Conservation (phyloP, 2,329 filamentous ascomycete species). For the Nemania diffusa region DNA sequence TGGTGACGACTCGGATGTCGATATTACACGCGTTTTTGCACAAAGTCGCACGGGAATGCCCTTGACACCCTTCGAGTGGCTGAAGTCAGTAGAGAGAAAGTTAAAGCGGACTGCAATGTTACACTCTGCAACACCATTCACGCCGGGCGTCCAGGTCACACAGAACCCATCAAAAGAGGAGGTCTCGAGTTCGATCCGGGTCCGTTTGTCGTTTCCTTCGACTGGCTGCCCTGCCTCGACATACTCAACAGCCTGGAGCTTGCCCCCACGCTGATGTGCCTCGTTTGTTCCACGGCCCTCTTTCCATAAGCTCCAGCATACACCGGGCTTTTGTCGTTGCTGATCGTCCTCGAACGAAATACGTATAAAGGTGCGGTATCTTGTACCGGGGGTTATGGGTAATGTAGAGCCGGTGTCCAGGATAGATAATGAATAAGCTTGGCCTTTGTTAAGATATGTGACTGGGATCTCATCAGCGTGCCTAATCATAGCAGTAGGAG, state of each 20-base stretch:
- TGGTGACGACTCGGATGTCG: constrained; percentile 58
- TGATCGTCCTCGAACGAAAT: constrained; percentile 97
- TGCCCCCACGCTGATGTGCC: constrained; percentile 91
- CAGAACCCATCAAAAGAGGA: constrained; percentile 95
- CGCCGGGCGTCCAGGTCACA: constrained; percentile 84
- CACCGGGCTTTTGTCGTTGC: constrained; percentile 82
- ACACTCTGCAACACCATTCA: constrained; percentile 77
- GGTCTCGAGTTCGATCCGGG: constrained; percentile 75
- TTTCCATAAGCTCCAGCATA: constrained; percentile 93
- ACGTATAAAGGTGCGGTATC: constrained; percentile 91
- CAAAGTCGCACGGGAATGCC: constrained; percentile 94
- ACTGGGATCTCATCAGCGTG: constrained; percentile 90
- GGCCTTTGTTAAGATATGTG: constrained; percentile 98
- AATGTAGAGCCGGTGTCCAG: constrained; percentile 77
- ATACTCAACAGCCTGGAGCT: constrained; percentile 93
- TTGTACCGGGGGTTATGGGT: constrained; percentile 68
- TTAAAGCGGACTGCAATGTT: constrained; percentile 95
- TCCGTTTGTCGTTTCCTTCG: constrained; percentile 72
- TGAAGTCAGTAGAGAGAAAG: constrained; percentile 98
- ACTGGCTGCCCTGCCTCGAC: constrained; percentile 73
- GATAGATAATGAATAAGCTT: constrained; percentile 89
- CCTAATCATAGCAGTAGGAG: constrained; percentile 96
- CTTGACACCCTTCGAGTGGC: constrained; percentile 98
- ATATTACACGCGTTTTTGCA: constrained; percentile 82
- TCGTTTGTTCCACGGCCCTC: constrained; percentile 96